Conservation (phyloP, 179 eudicot genomes). For the Heliamphora pulchella region DNA sequence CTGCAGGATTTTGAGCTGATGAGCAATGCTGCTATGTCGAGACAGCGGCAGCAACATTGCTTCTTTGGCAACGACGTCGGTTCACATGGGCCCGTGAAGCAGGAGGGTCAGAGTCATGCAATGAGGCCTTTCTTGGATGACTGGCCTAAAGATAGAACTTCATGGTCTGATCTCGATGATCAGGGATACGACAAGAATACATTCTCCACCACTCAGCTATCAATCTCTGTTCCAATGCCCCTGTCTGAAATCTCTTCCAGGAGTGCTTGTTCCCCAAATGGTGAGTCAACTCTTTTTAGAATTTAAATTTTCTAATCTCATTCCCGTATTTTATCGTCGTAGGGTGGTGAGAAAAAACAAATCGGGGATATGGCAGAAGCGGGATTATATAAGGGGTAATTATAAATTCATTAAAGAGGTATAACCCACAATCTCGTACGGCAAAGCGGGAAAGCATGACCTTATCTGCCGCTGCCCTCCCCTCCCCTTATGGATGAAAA, state of each 20-base stretch:
- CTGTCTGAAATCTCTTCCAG: conserved; percentile 23
- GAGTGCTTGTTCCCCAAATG: conserved; percentile 25
- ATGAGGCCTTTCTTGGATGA: conserved; percentile 44
- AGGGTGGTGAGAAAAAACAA: too few relatives aligned
- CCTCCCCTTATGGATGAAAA: too few relatives aligned
- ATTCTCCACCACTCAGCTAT: conserved; percentile 41
- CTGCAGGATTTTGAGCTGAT: conserved; percentile 22
- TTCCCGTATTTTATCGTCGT: too few relatives aligned
- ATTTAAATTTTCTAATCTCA: too few relatives aligned
- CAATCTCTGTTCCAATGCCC: conserved; percentile 21
- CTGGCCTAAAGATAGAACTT: conserved; percentile 35
- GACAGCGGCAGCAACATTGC: conserved; percentile 38
- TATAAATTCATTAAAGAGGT: too few relatives aligned
- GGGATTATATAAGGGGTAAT: too few relatives aligned
- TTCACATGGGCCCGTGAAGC: conserved; percentile 27
- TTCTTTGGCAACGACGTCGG: conserved; percentile 35
- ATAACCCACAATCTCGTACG: too few relatives aligned
- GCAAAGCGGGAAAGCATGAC: too few relatives aligned
- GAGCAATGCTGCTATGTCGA: conserved; percentile 23
- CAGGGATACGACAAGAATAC: conserved; percentile 30
- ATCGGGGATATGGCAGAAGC: too few relatives aligned
- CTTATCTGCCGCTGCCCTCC: too few relatives aligned
- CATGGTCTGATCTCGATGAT: conserved; percentile 40
- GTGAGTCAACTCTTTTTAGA: conserved; percentile 17
- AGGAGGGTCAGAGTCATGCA: conserved; percentile 31